phyloP scores from a whole-genome alignment of 202 grass and related monocot genomes.

The Carex arenaria region DNA sequence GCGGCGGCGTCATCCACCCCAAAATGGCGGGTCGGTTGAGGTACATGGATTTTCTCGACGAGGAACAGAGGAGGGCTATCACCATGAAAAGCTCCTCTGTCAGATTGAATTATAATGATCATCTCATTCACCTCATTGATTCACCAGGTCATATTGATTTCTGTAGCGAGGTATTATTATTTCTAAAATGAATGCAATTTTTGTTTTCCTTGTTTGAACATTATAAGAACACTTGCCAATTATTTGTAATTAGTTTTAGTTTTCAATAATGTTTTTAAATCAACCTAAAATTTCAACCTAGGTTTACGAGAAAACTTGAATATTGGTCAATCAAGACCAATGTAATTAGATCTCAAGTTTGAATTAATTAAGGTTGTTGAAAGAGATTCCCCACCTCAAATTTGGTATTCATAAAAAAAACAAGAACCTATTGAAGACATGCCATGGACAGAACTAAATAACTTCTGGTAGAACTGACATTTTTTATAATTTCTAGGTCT shows the following conservation, averaged over 20 bases:
- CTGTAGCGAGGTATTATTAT: conserved; percentile 52
- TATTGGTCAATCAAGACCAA: not conserved
- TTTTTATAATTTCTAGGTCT: conserved; percentile 33
- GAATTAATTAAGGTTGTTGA: not conserved
- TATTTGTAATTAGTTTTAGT: not conserved
- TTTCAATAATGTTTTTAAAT: not conserved
- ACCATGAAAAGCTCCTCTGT: conserved; percentile 95
- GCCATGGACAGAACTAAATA: not conserved
- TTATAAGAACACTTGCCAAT: not conserved
- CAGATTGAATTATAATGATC: conserved; percentile 41
- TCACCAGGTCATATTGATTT: conserved; percentile 98
- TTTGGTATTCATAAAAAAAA: not conserved
- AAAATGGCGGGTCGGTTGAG: conserved; percentile 74
- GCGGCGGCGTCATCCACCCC: conserved; percentile 74
- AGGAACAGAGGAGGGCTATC: conserved; percentile 87
- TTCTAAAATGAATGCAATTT: not conserved
- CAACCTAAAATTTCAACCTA: not conserved
- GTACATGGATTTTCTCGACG: conserved; percentile 94
- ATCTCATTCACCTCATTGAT: conserved; percentile 89
- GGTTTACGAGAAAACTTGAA: not conserved
- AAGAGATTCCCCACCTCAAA: not conserved
- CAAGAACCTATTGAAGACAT: not conserved
- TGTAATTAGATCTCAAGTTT: not conserved
- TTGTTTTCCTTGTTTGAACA: not conserved
- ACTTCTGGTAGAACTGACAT: not conserved